Conservation (phyloP, 352 stramenopile genomes). For the Pseudoperonospora humuli region DNA sequence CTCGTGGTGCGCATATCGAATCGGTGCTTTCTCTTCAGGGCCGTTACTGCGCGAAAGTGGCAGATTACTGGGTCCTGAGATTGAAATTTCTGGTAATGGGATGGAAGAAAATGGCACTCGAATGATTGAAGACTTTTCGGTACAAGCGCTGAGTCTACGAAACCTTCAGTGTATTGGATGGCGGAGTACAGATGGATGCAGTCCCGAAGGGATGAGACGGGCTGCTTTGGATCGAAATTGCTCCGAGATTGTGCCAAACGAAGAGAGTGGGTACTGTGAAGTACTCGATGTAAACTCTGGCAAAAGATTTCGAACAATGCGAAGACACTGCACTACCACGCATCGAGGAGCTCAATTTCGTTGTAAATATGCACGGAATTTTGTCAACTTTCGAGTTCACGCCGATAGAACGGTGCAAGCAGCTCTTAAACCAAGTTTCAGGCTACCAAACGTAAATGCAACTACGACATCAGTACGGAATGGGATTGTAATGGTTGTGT, state of each 20-base stretch:
- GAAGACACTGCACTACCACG: conserved; percentile 21
- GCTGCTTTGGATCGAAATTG: conserved; percentile 11
- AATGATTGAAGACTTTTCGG: conserved; percentile 2
- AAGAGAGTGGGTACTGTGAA: conserved; percentile 36
- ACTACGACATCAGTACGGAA: not conserved
- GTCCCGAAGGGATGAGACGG: conserved; percentile 4
- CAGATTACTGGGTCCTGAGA: no score
- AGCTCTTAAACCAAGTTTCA: conserved; percentile 8
- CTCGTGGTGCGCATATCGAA: no score
- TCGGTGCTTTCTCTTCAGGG: no score
- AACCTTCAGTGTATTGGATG: conserved; percentile 16
- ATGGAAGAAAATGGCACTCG: no score
- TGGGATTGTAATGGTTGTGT: conserved; percentile 44
- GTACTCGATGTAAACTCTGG: conserved; percentile 8
- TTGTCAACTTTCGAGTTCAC: conserved; percentile 24
- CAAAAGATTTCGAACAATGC: conserved; percentile 26
- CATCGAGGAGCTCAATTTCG: conserved; percentile 18
- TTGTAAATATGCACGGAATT: conserved; percentile 27
- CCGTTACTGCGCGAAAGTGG: no score
- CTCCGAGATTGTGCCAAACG: conserved; percentile 3
- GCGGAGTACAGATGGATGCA: conserved; percentile 8
- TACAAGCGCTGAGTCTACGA: not conserved
- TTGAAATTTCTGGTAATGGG: no score
- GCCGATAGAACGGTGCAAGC: not conserved
- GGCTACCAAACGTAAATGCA: conserved; percentile 2